Base-by-base conservation (phyloP, 2,329 filamentous ascomycete species). In the Phialocephala subalpina region DNA sequence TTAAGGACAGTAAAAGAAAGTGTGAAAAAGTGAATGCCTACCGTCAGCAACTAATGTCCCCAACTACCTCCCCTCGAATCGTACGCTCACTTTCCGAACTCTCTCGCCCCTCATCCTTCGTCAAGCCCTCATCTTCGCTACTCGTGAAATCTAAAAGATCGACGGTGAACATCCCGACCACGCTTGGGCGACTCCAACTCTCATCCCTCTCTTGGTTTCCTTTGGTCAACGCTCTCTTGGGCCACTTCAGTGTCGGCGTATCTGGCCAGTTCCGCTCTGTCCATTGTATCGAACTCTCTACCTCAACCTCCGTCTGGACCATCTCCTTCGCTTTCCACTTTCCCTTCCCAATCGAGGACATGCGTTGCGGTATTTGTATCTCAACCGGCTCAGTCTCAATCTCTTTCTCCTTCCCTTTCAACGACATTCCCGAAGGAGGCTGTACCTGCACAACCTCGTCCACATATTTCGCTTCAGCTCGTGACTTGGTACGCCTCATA, bases 81-180 rank as follows among this genome's bases (percentile, higher is more conserved):
- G 45, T 25, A 12, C 2, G n/a, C 20, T 49, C 45, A 49, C 45
- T 49, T 2, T 49, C 45, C 45, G n/a, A 9, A 6, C 45, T 49
- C n/a, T 18, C n/a, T 14, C 45, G 22, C 20, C 45, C n/a, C 47
- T 29, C 47, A 20, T 25, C 47, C 11, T 7, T 36, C 18, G 20
- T 20, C 18, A 36, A 3, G 11, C 55, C 33, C 35, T 38, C 55
- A 57, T 57, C 55, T n/a, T 57, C 55, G 38, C 29, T 27, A 35
- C 29, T 36, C 20, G 55, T 57, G 20, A 57, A 20, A 12, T 57
- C 55, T 18, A 57, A 14, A 6, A 57, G 20, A 22, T 57, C 55
- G 25, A 33, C 29, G 22, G 55, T 57, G 18, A 57, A 57, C 55
- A 38, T 20, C 4, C 55, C 55, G 20, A 38, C 55, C 9, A 38